These are phyloP conservation scores for Colletotrichum falcatum DNA, from an alignment of 2,329 filamentous ascomycete species.

Conservation along the genomic window DNA sequence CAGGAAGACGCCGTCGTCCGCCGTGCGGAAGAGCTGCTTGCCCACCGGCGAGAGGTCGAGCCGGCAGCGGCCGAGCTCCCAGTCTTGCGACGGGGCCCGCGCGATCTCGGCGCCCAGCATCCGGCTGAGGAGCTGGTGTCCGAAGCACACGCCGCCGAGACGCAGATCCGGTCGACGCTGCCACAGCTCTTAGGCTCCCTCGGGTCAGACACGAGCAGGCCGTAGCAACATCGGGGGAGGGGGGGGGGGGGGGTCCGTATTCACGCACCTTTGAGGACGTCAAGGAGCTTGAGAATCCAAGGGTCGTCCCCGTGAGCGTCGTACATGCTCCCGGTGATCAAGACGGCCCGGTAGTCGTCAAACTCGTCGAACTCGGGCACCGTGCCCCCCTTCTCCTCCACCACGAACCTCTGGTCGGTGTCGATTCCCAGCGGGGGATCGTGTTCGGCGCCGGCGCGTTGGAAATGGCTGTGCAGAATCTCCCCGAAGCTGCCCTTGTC, in stretches of 20 bases:
- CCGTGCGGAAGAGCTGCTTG: conserved; percentile 74
- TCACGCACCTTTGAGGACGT: conserved; percentile 59
- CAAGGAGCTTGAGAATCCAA: conserved; percentile 80
- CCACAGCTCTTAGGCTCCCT: conserved; percentile 58
- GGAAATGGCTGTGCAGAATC: conserved; percentile 64
- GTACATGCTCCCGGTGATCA: conserved; percentile 77
- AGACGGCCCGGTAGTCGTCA: conserved; percentile 76
- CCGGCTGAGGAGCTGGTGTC: conserved; percentile 82
- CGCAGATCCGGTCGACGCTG: conserved; percentile 61
- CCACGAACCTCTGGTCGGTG: conserved; percentile 66
- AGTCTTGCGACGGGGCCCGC: conserved; percentile 71
- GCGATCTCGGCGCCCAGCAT: conserved; percentile 77
- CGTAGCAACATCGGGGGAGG: no score
- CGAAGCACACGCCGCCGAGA: conserved; percentile 83
- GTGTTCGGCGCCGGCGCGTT: conserved; percentile 62
- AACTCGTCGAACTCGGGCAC: conserved; percentile 63
- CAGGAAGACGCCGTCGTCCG: conserved; percentile 63
- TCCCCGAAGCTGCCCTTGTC: conserved; percentile 66
- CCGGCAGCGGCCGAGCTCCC: conserved; percentile 78
- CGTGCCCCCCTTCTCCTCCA: conserved; percentile 60
- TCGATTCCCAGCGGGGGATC: conserved; percentile 66
- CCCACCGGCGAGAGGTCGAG: conserved; percentile 75
- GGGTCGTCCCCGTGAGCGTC: conserved; percentile 77
- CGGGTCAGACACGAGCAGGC: neutral
- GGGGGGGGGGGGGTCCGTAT: no score